Evolutionary conservation across 148 eudicot species (phyloP).

Genomic region (Vaccinium vitisidaea): DNA sequence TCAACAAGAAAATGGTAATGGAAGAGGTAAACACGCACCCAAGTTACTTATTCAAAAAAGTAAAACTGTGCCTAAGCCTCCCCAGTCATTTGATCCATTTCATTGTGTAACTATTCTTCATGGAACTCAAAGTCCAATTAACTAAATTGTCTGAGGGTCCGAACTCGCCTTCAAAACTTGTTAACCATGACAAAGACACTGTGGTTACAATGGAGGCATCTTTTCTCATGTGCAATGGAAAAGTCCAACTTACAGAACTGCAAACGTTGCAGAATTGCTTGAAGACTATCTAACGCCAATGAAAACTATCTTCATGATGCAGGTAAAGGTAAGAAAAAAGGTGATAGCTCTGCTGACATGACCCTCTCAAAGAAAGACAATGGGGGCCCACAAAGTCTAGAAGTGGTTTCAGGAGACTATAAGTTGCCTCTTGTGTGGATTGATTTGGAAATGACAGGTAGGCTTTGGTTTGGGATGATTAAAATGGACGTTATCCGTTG

Average conservation of each 20-base stretch:
- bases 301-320: conserved; percentile 21
- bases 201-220: not conserved
- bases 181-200: not conserved
- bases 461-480: conserved; percentile 14
- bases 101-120: not conserved
- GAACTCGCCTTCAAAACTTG: not conserved
- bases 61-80: not conserved
- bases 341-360: conserved; percentile 29
- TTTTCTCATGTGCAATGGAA: not conserved
- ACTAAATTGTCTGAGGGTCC: not conserved
- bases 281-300: not conserved
- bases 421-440: conserved; percentile 87
- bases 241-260: not conserved
- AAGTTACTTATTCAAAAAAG: not conserved
- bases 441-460: conserved; percentile 90
- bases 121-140: not conserved
- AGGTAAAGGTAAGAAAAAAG: conserved; percentile 37
- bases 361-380: conserved; percentile 31
- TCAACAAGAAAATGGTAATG: conserved; percentile 14
- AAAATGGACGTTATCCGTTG: not conserved
- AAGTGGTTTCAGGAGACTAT: conserved; percentile 27
- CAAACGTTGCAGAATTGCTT: not conserved
- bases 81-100: not conserved
- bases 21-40: conserved; percentile 7
- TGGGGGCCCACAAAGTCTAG: conserved; percentile 24